Evolutionary conservation across 805 yeast species (phyloP).

Genomic region (Cyberlindnera amylophila): DNA sequence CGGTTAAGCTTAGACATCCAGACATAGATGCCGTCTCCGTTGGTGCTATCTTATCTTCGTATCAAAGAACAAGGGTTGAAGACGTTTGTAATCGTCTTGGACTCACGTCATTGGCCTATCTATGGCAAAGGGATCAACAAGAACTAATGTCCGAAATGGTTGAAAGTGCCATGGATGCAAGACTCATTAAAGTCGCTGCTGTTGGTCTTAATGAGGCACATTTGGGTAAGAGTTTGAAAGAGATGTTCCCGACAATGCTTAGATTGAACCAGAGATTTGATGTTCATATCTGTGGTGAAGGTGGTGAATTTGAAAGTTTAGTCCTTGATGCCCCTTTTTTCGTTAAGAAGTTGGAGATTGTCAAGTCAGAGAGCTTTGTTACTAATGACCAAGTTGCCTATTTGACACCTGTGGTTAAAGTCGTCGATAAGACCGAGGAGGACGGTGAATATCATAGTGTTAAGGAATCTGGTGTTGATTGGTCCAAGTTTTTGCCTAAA

Average conservation of each 20-base stretch:
- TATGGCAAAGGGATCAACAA: slow-evolving; percentile 88
- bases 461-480: slow-evolving; percentile 18
- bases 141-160: slow-evolving; percentile 83
- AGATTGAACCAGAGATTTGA: slow-evolving; percentile 63
- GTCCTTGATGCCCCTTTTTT: slow-evolving; percentile 91
- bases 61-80: slow-evolving; percentile 92
- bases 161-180: slow-evolving; percentile 62
- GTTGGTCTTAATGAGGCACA: slow-evolving; percentile 67
- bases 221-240: slow-evolving; percentile 63
- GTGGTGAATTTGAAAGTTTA: slow-evolving; percentile 95
- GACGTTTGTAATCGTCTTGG: slow-evolving; percentile 77
- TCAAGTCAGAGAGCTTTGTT: slow-evolving; percentile 18
- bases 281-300: slow-evolving; percentile 96
- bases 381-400: slow-evolving; percentile 67
- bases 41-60: slow-evolving; percentile 94
- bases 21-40: slow-evolving; percentile 84
- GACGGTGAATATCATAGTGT: slow-evolving; percentile 21
- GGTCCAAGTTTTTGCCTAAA: slow-evolving; percentile 20
- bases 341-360: slow-evolving; percentile 38
- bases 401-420: slow-evolving; percentile 50
- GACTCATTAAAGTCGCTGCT: slow-evolving; percentile 90
- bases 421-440: slow-evolving; percentile 36
- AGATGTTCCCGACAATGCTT: slow-evolving; percentile 55
- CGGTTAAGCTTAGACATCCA: slow-evolving; percentile 53
- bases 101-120: slow-evolving; percentile 63